Evolutionary conservation across 2,329 filamentous ascomycete genomes (phyloP).

Genomic region (Trichoderma atroviride): DNA sequence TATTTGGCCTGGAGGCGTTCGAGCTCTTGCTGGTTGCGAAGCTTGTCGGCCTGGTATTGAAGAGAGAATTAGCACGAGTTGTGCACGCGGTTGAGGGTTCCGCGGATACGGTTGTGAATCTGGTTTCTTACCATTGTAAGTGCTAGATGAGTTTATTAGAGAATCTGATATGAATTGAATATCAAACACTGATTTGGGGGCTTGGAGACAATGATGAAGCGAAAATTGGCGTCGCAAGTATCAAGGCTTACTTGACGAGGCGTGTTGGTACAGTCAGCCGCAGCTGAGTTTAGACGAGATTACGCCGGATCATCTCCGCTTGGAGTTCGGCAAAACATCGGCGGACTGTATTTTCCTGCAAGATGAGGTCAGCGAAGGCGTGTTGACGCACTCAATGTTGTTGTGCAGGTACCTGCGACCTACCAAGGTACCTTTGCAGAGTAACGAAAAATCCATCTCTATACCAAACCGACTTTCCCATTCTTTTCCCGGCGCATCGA

Average conservation of each 20-base stretch:
- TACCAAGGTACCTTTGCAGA: too few species aligned
- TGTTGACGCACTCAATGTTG: conserved; percentile 3
- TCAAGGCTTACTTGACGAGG: not conserved
- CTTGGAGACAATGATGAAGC: not conserved
- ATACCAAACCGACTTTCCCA: not conserved
- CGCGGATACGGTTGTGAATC: not conserved
- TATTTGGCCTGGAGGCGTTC: conserved; percentile 95
- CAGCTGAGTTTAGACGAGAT: not conserved
- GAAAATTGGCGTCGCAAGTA: not conserved
- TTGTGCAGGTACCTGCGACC: not conserved
- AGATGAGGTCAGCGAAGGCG: conserved; percentile 19
- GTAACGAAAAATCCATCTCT: not conserved
- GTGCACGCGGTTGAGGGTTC: not conserved
- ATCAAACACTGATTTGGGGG: not conserved
- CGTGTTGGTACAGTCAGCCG: not conserved
- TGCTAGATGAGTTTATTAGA: not conserved
- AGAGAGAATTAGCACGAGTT: not conserved
- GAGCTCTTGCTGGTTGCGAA: conserved; percentile 95
- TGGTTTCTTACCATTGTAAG: not conserved
- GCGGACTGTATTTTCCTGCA: not conserved
- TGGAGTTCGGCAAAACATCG: not conserved
- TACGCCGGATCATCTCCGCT: conserved; percentile 28
- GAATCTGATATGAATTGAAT: too few species aligned
- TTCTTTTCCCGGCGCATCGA: not conserved
- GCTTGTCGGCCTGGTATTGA: conserved; percentile 78